A percentile compares a stretch with the other conserved stretches of the same genome.
These are phyloP conservation scores for Podaxis carcinomalis DNA, from an alignment of 768 basidiomycete species.

Conservation along the genomic window DNA sequence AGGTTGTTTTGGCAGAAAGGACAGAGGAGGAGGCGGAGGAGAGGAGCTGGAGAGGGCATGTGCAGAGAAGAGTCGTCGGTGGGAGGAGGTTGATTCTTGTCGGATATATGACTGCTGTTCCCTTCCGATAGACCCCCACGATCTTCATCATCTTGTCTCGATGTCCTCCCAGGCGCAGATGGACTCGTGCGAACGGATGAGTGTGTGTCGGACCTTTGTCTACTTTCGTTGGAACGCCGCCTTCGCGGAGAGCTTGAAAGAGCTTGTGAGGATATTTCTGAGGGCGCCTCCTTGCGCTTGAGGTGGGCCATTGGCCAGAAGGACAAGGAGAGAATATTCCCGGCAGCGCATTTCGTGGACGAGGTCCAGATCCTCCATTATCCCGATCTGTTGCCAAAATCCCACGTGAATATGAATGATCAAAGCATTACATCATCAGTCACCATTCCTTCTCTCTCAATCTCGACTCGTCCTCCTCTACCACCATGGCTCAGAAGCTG, in stretches of 20 bases:
- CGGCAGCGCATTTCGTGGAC: neutral
- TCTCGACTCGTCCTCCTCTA: neutral
- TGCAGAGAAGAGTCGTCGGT: neutral
- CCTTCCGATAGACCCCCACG: constrained; percentile 3
- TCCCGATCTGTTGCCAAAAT: constrained; percentile 10
- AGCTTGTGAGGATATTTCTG: neutral
- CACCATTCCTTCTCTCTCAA: neutral
- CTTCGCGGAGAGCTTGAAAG: neutral
- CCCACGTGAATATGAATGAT: constrained; percentile 8
- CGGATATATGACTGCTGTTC: neutral
- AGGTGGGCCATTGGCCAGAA: neutral
- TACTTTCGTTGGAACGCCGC: neutral
- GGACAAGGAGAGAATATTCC: neutral
- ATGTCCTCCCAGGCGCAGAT: neutral
- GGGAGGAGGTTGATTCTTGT: neutral
- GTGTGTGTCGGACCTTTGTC: neutral
- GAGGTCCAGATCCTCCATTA: neutral
- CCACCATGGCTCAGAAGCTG: neutral
- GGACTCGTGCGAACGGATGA: neutral
- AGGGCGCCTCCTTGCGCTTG: constrained; percentile 6
- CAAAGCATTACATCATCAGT: constrained; percentile 3
- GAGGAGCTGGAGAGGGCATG: constrained; percentile 17
- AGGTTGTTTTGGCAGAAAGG: constrained; percentile 55
- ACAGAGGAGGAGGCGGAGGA: constrained; percentile 44
- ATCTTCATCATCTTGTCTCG: constrained; percentile 8